Evolutionary conservation across 1,284 basidiomycete species (phyloP).

Genomic region (Xanthoconium separans): DNA sequence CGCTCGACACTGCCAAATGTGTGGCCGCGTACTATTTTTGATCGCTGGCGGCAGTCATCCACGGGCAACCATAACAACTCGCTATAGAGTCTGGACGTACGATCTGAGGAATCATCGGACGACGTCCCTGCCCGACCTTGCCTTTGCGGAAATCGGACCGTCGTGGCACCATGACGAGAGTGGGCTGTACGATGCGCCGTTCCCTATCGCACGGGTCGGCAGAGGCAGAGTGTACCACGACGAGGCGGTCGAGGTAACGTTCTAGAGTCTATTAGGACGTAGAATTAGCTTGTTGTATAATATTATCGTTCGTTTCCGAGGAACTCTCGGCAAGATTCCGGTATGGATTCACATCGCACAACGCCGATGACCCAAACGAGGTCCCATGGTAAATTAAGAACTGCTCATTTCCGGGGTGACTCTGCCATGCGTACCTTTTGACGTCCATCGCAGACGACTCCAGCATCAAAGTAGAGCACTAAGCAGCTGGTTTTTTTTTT

Average conservation of each 20-base stretch:
- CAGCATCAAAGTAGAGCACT: no score
- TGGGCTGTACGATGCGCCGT: slow-evolving; percentile 50
- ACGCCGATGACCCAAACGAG: no score
- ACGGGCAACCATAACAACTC: no score
- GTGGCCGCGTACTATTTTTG: slow-evolving; percentile 49
- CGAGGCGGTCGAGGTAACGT: slow-evolving; percentile 48
- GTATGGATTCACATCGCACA: no score
- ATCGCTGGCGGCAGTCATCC: no score
- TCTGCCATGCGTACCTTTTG: no score
- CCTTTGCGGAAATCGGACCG: slow-evolving; percentile 53
- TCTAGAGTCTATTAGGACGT: slow-evolving; percentile 43
- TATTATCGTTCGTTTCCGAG: slow-evolving; percentile 26
- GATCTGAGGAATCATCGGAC: slow-evolving; percentile 43
- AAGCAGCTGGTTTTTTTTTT: no score
- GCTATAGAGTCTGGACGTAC: background rate
- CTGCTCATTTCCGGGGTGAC: no score
- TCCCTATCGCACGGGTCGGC: slow-evolving; percentile 53
- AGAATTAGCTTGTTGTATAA: no score
- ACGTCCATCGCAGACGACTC: no score
- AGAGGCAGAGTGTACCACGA: slow-evolving; percentile 41
- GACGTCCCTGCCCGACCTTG: slow-evolving; percentile 65
- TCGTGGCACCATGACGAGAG: slow-evolving; percentile 27
- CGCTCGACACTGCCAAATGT: slow-evolving; percentile 62
- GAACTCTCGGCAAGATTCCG: no score
- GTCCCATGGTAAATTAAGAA: no score